A percentile compares a stretch with the other conserved stretches of the same genome.
These are phyloP conservation scores for Aspergillus nidulans DNA, from an alignment of 495 filamentous ascomycete species.

Conservation along the genomic window DNA sequence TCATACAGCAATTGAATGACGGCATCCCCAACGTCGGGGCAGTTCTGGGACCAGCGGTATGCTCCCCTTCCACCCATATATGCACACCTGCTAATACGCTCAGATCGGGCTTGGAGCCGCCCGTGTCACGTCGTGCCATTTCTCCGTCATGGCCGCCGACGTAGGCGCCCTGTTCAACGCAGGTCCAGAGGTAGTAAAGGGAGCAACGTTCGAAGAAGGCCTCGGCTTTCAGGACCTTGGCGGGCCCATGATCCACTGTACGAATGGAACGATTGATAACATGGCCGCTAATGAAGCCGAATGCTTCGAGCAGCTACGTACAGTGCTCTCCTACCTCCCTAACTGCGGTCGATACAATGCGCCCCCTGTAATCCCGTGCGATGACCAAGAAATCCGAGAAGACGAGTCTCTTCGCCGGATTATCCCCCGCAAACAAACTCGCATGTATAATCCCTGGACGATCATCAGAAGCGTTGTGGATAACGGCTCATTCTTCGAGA, in stretches of 20 bases:
- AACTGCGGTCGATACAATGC: slow-evolving; percentile 47
- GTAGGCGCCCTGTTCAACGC: slow-evolving; percentile 60
- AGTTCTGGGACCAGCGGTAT: slow-evolving; percentile 54
- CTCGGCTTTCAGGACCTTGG: slow-evolving; percentile 52
- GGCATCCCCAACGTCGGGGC: slow-evolving; percentile 61
- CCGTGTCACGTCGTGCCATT: slow-evolving; percentile 56
- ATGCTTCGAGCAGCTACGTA: slow-evolving; percentile 56
- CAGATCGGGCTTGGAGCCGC: slow-evolving; percentile 60
- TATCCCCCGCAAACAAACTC: slow-evolving; percentile 51
- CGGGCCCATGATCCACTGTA: slow-evolving; percentile 57
- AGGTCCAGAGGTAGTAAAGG: slow-evolving; percentile 58
- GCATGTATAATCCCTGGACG: slow-evolving; percentile 56
- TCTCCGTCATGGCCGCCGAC: slow-evolving; percentile 62
- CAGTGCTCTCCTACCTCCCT: slow-evolving; percentile 52
- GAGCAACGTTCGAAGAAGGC: slow-evolving; percentile 57
- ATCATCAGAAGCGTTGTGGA: slow-evolving; percentile 56
- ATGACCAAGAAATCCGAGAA: slow-evolving; percentile 44
- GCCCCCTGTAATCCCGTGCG: slow-evolving; percentile 43
- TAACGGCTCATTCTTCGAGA: slow-evolving; percentile 55
- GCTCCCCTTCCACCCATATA: slow-evolving; percentile 6
- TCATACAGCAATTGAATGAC: slow-evolving; percentile 54
- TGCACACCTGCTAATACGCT: background rate
- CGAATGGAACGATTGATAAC: slow-evolving; percentile 64
- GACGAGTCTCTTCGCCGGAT: slow-evolving; percentile 49
- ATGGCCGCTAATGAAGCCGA: slow-evolving; percentile 55